Base-by-base conservation (phyloP, 129 eudicot genomes). In the Scalesia atractyloides region DNA sequence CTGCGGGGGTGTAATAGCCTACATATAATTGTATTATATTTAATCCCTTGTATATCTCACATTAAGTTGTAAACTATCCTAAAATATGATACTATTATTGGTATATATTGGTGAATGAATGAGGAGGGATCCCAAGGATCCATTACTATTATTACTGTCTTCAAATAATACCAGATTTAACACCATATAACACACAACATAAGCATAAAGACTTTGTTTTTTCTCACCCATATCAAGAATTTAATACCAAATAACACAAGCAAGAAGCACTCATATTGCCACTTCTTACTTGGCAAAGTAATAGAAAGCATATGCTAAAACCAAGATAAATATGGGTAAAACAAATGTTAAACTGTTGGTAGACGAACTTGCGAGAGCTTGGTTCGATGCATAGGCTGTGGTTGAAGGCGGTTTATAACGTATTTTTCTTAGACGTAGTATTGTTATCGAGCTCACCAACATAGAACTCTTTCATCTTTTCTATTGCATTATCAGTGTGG, bases 361-460 rank as follows among this genome's bases (percentile, higher is more conserved):
- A 8, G 80, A 71, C 15, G 86, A 79, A 72, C 68, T 59, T 51
- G 74, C 84, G 2, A 85, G 52, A 52, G 19, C 56, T 78, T 77
- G 74, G 62, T 43, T 63, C 48, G 77, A 22, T 17, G 49, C 59
- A 11, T 85, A 44, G 51, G 79, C 10, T 5, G 81, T 56, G 44
- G 13, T 41, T 5, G 84, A 59, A 14, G 82, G 66, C 44, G 71
- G 73, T 8, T 60, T 47, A 74, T 59, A 52, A 52, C 7, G 34
- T 43, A 14, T 58, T 78, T n/a, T 68, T 76, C 24, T 30, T 44
- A 18, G 85, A 85, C 65, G 86, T 33, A 51, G 89, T 76, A 22
- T 83, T 76, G 19, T 5, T 20, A 51, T 89, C 89, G 19, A 92
- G 14, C 9, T 92, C 87, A 9, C 97, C 97, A 64, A 91, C 71